Conservation (phyloP, 2,329 filamentous ascomycete species). For the Fusarium foetens region DNA sequence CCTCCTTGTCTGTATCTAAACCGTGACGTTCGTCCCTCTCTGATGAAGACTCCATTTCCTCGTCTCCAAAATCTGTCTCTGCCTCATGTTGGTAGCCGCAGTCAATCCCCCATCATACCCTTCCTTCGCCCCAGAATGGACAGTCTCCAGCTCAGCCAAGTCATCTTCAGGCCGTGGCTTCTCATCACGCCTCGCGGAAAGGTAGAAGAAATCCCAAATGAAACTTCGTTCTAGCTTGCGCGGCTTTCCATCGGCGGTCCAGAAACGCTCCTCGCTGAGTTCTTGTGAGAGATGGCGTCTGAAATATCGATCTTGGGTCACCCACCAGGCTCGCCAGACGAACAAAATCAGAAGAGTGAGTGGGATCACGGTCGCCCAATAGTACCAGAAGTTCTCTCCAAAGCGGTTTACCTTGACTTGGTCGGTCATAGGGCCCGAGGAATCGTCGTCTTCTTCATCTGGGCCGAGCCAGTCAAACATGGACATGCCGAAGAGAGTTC, state of each 20-base stretch:
- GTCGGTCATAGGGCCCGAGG: neutral
- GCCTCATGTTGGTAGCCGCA: constrained; percentile 28
- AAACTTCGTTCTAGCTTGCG: constrained; percentile 56
- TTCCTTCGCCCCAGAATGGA: constrained; percentile 34
- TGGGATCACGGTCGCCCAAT: constrained; percentile 58
- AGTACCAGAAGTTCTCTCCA: constrained; percentile 57
- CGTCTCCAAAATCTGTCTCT: constrained; percentile 39
- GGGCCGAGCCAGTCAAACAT: constrained; percentile 59
- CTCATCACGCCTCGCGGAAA: constrained; percentile 51
- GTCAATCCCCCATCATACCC: neutral
- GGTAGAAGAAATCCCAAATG: constrained; percentile 56
- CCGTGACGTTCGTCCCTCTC: constrained; percentile 15
- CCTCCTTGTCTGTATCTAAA: neutral
- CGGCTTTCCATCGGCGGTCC: constrained; percentile 57
- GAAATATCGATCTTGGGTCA: constrained; percentile 59
- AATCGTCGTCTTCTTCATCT: constrained; percentile 44
- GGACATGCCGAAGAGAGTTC: constrained; percentile 58
- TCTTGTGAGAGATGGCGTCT: constrained; percentile 57
- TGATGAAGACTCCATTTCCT: constrained; percentile 41
- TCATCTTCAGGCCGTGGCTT: constrained; percentile 29
- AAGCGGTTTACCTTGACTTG: constrained; percentile 42
- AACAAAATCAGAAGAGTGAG: constrained; percentile 56
- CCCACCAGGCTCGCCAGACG: constrained; percentile 60
- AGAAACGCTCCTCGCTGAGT: constrained; percentile 60
- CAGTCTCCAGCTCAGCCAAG: constrained; percentile 32